A percentile compares a stretch with the other conserved stretches of the same genome.
phyloP scores from a whole-genome alignment of 352 stramenopile genomes.

The Ophiocytium majus region DNA sequence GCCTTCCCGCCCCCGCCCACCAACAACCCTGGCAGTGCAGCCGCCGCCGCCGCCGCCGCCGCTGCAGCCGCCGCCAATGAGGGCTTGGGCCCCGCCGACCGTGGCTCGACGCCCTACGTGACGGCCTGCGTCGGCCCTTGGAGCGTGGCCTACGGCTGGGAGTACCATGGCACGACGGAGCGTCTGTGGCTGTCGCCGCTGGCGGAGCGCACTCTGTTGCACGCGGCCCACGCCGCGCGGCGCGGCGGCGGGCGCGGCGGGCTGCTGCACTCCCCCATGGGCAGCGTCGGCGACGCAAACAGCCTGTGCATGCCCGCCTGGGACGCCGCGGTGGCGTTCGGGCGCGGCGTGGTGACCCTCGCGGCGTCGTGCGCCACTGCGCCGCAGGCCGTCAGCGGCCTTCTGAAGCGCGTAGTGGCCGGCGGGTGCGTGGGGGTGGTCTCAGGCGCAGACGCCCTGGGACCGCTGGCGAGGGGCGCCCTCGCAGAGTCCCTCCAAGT shows the following conservation, averaged over 20 bases:
- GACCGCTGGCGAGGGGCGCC: neutral
- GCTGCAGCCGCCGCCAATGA: neutral
- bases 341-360: neutral
- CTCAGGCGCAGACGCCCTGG: neutral
- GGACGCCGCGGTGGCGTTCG: neutral
- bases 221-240: constrained; percentile 28
- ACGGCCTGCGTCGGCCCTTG: constrained; percentile 25
- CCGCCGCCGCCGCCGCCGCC: constrained; percentile 10
- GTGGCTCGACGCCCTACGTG: neutral
- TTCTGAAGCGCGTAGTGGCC: neutral
- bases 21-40: neutral
- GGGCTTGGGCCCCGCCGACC: too few relatives aligned
- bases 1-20: too few relatives aligned
- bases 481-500: neutral
- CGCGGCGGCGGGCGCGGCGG: constrained; percentile 8
- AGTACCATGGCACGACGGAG: constrained; percentile 36
- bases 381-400: neutral
- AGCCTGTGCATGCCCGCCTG: neutral
- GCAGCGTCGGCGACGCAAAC: neutral
- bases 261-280: constrained; percentile 12
- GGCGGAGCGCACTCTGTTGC: constrained; percentile 28
- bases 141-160: constrained; percentile 34
- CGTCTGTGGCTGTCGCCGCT: constrained; percentile 32
- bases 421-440: neutral
- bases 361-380: neutral